Percentiles rank a stretch among this genome's conserved stretches.
Evolutionary conservation across 2,329 filamentous ascomycete species (phyloP).

Genomic region (Pseudocercospora vitis): DNA sequence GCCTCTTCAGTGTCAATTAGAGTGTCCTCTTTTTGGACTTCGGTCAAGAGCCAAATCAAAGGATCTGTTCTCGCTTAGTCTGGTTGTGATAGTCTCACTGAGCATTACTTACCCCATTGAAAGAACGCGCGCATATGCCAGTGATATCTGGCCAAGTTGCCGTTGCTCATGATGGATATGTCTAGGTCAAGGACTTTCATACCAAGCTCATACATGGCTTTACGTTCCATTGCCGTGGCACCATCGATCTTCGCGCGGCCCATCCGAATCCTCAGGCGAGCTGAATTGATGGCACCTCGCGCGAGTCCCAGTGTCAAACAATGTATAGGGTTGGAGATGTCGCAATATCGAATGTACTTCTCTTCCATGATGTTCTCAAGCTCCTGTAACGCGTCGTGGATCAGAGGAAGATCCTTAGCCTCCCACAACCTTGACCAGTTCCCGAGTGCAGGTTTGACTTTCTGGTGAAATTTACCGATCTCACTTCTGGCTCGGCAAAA

Average conservation of each 20-base stretch:
- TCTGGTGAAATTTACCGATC: slow-evolving; percentile 44
- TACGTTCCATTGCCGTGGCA: slow-evolving; percentile 38
- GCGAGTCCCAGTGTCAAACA: slow-evolving; percentile 48
- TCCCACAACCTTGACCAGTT: slow-evolving; percentile 27
- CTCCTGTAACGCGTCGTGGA: slow-evolving; percentile 38
- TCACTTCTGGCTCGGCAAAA: slow-evolving; percentile 47
- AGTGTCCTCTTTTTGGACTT: slow-evolving; percentile 33
- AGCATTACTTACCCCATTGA: slow-evolving; percentile 36
- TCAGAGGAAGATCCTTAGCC: slow-evolving; percentile 13
- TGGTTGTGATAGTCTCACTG: not conserved
- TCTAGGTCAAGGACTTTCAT: slow-evolving; percentile 46
- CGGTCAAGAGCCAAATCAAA: slow-evolving; percentile 39
- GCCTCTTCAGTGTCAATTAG: slow-evolving; percentile 30
- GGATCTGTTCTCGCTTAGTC: slow-evolving; percentile 30
- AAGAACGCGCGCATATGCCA: slow-evolving; percentile 57
- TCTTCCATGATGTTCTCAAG: slow-evolving; percentile 46
- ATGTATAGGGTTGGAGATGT: slow-evolving; percentile 45
- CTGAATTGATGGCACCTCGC: slow-evolving; percentile 45
- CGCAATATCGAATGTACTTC: slow-evolving; percentile 48
- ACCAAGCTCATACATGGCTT: slow-evolving; percentile 44
- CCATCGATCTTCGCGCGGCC: slow-evolving; percentile 39
- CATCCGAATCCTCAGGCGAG: slow-evolving; percentile 50
- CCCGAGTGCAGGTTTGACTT: slow-evolving; percentile 24
- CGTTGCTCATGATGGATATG: slow-evolving; percentile 43
- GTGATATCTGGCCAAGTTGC: slow-evolving; percentile 47